phyloP scores from a whole-genome alignment of 352 stramenopile genomes.

The Phytophthora palmivora region DNA sequence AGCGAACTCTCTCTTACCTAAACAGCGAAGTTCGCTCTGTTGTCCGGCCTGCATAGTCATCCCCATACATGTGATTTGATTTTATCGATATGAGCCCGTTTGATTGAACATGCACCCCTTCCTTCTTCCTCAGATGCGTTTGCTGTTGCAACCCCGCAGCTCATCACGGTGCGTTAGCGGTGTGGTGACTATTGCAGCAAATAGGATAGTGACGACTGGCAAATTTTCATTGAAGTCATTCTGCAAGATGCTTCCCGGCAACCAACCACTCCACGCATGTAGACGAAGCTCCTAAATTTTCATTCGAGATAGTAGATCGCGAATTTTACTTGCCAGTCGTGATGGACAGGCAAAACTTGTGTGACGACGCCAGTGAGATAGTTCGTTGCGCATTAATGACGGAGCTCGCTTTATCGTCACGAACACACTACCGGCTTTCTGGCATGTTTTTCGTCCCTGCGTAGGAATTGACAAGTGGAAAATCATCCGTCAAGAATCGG shows the following conservation, averaged over 20 bases:
- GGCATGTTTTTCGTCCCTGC: neutral
- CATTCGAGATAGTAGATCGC: neutral
- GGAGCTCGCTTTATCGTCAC: neutral
- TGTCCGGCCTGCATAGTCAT: conserved; percentile 36
- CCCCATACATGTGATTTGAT: conserved; percentile 49
- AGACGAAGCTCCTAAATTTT: neutral
- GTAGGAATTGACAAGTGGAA: neutral
- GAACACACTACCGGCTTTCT: neutral
- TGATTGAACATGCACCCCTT: conserved; percentile 35
- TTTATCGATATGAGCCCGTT: conserved; percentile 44
- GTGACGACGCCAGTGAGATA: neutral
- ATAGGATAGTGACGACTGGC: no score
- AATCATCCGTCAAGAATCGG: neutral
- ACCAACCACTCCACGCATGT: neutral
- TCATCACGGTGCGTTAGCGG: no score
- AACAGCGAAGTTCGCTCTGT: conserved; percentile 18
- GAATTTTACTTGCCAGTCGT: neutral
- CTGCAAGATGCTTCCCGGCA: neutral
- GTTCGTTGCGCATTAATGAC: no score
- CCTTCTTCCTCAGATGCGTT: conserved; percentile 4
- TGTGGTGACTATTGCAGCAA: neutral
- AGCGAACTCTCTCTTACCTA: conserved; percentile 16
- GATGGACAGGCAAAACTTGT: neutral
- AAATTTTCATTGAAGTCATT: neutral
- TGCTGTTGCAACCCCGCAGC: neutral